Evolutionary conservation across 1,139 yeast genomes (phyloP).

Genomic region (Geotrichum armillariae): DNA sequence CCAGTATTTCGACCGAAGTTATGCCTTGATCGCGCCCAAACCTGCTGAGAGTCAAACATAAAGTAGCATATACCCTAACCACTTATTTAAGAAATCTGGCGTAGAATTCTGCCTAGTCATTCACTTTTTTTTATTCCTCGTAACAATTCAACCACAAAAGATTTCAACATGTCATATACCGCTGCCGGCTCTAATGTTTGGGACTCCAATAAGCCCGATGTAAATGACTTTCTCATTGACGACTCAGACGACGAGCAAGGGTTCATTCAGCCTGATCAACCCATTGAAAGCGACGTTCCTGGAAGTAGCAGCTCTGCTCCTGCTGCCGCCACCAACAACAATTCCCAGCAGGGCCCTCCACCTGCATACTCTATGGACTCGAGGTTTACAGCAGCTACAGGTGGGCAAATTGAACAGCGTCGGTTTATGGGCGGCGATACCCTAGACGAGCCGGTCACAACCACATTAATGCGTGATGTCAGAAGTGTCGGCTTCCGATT

Average conservation of each 20-base stretch:
- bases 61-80: neutral
- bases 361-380: conserved; percentile 21
- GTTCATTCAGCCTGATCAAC: conserved; percentile 24
- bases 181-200: conserved; percentile 23
- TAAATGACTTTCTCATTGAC: conserved; percentile 25
- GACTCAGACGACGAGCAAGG: conserved; percentile 28
- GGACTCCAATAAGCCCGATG: conserved; percentile 20
- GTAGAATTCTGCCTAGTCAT: conserved; percentile 6
- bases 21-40: conserved; percentile 3
- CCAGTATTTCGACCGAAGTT: conserved; percentile 69
- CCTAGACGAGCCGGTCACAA: conserved; percentile 75
- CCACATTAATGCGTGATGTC: conserved; percentile 68
- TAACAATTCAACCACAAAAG: neutral
- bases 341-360: conserved; percentile 25
- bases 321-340: conserved; percentile 10
- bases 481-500: conserved; percentile 64
- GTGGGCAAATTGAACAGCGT: conserved; percentile 63
- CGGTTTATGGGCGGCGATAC: conserved; percentile 84
- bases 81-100: neutral
- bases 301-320: conserved; percentile 8
- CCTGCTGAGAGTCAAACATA: neutral
- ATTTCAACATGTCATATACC: conserved; percentile 26
- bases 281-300: conserved; percentile 30
- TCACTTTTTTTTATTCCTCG: neutral
- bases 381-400: conserved; percentile 28